Evolutionary conservation across 768 basidiomycete species (phyloP).

Genomic region (Boletus rex-veris): DNA sequence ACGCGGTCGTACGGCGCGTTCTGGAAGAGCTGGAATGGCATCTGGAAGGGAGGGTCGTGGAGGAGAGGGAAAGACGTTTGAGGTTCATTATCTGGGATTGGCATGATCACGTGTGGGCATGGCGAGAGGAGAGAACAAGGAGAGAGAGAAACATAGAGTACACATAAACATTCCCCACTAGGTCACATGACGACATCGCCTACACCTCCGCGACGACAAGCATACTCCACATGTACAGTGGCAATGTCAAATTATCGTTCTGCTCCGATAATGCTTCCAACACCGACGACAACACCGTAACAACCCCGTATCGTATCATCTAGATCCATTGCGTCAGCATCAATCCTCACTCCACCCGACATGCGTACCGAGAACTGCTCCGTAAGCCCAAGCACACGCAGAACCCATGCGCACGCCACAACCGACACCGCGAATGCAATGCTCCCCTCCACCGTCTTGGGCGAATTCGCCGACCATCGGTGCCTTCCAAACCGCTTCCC

Average conservation of each 20-base stretch:
- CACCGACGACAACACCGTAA: constrained; percentile 61
- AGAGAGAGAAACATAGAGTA: background rate
- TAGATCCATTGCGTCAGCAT: constrained; percentile 35
- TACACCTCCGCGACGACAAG: constrained; percentile 53
- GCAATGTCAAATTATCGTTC: constrained; percentile 95
- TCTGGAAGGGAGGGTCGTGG: constrained; percentile 25
- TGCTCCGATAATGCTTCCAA: constrained; percentile 93
- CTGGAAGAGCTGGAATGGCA: constrained; percentile 35
- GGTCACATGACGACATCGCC: constrained; percentile 22
- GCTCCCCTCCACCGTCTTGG: constrained; percentile 92
- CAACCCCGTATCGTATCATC: constrained; percentile 63
- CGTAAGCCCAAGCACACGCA: constrained; percentile 67
- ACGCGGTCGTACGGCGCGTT: constrained; percentile 21
- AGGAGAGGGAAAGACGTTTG: constrained; percentile 22
- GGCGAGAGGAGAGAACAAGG: background rate
- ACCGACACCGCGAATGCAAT: constrained; percentile 75
- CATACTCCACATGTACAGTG: constrained; percentile 94
- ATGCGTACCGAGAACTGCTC: constrained; percentile 74
- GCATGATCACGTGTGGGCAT: constrained; percentile 28
- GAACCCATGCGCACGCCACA: constrained; percentile 60
- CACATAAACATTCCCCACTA: constrained; percentile 16
- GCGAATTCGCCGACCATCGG: constrained; percentile 79
- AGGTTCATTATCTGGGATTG: constrained; percentile 22
- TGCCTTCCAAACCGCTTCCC: constrained; percentile 79
- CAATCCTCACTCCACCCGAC: background rate